Evolutionary conservation across 345 rosid genomes (phyloP).

Genomic region (Pistacia integerrima): DNA sequence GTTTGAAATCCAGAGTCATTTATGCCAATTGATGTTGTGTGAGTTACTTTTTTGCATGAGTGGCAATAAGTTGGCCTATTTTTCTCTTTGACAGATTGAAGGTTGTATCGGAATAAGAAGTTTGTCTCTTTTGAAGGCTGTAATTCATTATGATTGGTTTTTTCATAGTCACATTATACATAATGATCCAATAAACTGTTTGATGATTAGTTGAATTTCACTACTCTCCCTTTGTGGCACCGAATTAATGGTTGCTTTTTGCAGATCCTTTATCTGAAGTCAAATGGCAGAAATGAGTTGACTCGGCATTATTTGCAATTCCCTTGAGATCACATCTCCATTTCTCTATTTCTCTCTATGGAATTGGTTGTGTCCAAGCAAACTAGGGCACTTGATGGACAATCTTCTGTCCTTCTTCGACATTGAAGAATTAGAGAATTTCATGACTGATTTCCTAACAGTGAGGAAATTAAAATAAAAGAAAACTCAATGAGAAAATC

Average conservation of each 20-base stretch:
- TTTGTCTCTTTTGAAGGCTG: too few relatives aligned
- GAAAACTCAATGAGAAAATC: too few relatives aligned
- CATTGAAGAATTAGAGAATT: too few relatives aligned
- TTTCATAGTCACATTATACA: too few relatives aligned
- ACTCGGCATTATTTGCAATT: background rate
- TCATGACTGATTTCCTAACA: too few relatives aligned
- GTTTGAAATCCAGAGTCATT: background rate
- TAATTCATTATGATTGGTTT: too few relatives aligned
- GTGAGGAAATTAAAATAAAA: too few relatives aligned
- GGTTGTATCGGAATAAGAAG: background rate
- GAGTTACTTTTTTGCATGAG: background rate
- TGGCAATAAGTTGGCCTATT: background rate
- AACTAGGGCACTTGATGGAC: too few relatives aligned
- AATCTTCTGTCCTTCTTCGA: too few relatives aligned
- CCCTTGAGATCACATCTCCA: background rate
- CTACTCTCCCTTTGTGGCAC: too few relatives aligned
- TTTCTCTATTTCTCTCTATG: background rate
- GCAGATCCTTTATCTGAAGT: background rate
- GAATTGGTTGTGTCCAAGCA: too few relatives aligned
- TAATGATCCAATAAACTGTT: background rate
- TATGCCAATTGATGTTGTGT: background rate
- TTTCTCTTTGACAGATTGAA: conserved; percentile 1
- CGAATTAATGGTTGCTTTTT: background rate
- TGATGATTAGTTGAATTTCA: too few relatives aligned
- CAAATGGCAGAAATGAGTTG: background rate